Conservation (phyloP, 1,139 yeast species). For the Saccharomyces hybrid region DNA sequence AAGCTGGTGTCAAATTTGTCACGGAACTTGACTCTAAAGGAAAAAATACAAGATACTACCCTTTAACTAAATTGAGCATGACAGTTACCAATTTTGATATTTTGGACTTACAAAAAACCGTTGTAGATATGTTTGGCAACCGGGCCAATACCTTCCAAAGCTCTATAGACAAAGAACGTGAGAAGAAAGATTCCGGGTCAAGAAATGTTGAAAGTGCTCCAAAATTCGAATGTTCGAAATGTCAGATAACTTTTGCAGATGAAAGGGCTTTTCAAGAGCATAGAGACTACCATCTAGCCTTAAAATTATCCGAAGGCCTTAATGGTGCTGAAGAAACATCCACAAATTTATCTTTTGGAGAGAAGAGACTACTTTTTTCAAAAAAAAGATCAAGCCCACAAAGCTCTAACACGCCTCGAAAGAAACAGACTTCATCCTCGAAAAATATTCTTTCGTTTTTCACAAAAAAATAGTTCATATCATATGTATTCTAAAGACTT, state of each 20-base stretch:
- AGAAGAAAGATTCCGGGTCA: background rate
- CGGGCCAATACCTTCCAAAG: conserved; percentile 10
- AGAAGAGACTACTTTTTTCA: conserved; percentile 22
- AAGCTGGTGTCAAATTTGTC: conserved; percentile 36
- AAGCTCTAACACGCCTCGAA: background rate
- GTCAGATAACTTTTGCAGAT: conserved; percentile 13
- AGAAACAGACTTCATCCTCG: background rate
- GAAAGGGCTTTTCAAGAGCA: conserved; percentile 24
- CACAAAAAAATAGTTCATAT: background rate
- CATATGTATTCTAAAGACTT: too few species aligned
- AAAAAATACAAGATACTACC: conserved; percentile 36
- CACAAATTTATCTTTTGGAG: conserved; percentile 23
- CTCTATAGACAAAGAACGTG: background rate
- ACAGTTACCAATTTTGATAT: conserved; percentile 48
- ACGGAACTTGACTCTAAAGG: conserved; percentile 36
- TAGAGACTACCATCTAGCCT: conserved; percentile 28
- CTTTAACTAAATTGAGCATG: conserved; percentile 45
- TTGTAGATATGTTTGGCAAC: conserved; percentile 42
- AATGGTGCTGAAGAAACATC: conserved; percentile 26
- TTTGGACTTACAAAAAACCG: conserved; percentile 37
- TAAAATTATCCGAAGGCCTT: conserved; percentile 26
- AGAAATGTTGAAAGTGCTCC: background rate
- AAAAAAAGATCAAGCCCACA: conserved; percentile 2
- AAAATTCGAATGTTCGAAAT: conserved; percentile 15
- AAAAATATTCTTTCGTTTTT: conserved; percentile 4